Percentiles rank a stretch among this genome's conserved stretches.
Conservation (phyloP, 1,139 yeast genomes). For the Kluyveromyces marxianus region DNA sequence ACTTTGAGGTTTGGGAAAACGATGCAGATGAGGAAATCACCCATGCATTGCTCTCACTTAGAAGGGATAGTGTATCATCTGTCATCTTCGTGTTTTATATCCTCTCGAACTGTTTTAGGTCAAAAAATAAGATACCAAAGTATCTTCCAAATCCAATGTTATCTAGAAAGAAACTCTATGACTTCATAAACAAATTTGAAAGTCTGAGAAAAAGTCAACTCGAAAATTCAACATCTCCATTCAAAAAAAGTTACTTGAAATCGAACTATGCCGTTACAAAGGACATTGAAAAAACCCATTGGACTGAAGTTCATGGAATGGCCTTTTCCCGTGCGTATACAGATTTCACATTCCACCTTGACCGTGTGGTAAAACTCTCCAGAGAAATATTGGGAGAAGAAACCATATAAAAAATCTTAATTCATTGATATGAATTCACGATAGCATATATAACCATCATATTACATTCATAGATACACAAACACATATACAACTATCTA, state of each 20-base stretch:
- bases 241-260: not conserved
- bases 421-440: too few relatives aligned
- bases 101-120: constrained; percentile 36
- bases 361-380: constrained; percentile 33
- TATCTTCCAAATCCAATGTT: constrained; percentile 40
- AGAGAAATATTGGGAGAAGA: constrained; percentile 42
- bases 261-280: constrained; percentile 6
- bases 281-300: constrained; percentile 31
- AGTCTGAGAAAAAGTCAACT: constrained; percentile 1
- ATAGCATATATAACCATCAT: too few relatives aligned
- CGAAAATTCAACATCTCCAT: not conserved
- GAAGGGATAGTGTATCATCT: constrained; percentile 43
- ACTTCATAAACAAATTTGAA: constrained; percentile 33
- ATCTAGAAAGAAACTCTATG: constrained; percentile 38
- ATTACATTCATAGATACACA: too few relatives aligned
- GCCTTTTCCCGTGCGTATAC: constrained; percentile 44
- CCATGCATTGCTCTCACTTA: constrained; percentile 34
- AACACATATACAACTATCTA: too few relatives aligned
- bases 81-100: constrained; percentile 38
- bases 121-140: constrained; percentile 34
- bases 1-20: constrained; percentile 40
- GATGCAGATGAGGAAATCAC: constrained; percentile 34
- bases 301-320: constrained; percentile 44
- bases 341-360: constrained; percentile 38
- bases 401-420: constrained; percentile 9